Base-by-base conservation (phyloP, 2,329 filamentous ascomycete species). In the Colletotrichum sp. region DNA sequence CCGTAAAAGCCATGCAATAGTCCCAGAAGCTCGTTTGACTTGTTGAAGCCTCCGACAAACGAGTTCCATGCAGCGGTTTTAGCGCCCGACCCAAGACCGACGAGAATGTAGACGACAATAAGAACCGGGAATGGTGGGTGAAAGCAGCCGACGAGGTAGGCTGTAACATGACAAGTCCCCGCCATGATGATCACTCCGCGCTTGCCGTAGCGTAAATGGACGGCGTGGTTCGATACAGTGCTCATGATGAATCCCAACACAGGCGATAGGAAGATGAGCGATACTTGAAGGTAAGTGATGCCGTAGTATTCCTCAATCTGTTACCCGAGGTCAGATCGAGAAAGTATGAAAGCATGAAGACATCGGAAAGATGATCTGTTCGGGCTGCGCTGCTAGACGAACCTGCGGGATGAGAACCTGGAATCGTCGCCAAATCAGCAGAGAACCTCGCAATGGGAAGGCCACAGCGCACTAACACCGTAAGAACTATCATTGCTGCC, bases 1-100 rank as follows among this genome's bases (percentile, higher is more conserved):
- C 93, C 94, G 80, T 95, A 96, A 52, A 91, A 90, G 1, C 90
- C 93, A 81, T 96, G 94, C 28, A 96, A 83, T 74, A 95, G 88
- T 2, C 94, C 94, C 2, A 95, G 88, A 3, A 96, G 86, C 81
- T 95, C 92, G 80, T 96, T 96, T 6, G 93, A 94, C 81, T 93
- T 95, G 3, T 57, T 28, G 52, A 57, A 57, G n/a, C 52, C 52
- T 10, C 52, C 52, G 10, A 57, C 52, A 57, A 57, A 57, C 3
- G 52, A 57, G 24, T 57, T 57, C 52, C 52, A 57, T 1, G 52
- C 52, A 28, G 52, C 52, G 24, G 52, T 57, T 57, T 57, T 57
- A 10, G 52, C 52, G 52, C 52, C 52, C 2, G 52, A 57, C 1
- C 94, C 94, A 64, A 95, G 92, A 3, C 93, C 94, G 2, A 91